These are phyloP conservation scores for Penicillium sp. DNA, from an alignment of 2,329 filamentous ascomycete genomes.

Conservation along the genomic window DNA sequence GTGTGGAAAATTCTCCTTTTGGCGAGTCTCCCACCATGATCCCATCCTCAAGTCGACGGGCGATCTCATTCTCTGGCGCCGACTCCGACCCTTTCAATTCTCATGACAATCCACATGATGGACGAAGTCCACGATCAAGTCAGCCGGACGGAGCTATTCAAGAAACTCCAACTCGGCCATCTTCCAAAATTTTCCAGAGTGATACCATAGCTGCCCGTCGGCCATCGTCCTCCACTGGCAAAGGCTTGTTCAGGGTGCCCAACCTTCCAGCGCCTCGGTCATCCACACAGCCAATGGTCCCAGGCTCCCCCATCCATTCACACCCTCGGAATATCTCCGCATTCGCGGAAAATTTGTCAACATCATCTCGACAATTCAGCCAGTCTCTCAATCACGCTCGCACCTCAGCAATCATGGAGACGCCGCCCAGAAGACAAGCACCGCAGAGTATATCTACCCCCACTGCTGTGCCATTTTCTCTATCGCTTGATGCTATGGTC, in stretches of 20 bases:
- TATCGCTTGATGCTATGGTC: slow-evolving; percentile 4
- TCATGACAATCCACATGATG: not conserved
- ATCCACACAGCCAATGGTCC: slow-evolving; percentile 22
- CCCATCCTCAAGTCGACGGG: slow-evolving; percentile 34
- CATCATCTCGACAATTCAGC: slow-evolving; percentile 9
- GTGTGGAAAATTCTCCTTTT: slow-evolving; percentile 29
- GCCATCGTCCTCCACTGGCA: slow-evolving; percentile 20
- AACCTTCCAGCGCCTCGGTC: slow-evolving; percentile 28
- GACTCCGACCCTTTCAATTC: slow-evolving; percentile 20
- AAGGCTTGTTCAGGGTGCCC: slow-evolving; percentile 29
- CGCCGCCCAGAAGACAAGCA: slow-evolving; percentile 26
- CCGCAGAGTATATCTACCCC: slow-evolving; percentile 7
- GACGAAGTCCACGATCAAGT: slow-evolving; percentile 4
- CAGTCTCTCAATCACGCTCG: slow-evolving; percentile 4
- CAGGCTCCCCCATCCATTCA: slow-evolving; percentile 32
- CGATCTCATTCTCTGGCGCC: slow-evolving; percentile 29
- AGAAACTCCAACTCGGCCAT: slow-evolving; percentile 44
- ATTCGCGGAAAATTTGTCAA: not conserved
- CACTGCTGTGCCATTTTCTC: slow-evolving; percentile 9
- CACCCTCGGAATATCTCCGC: slow-evolving; percentile 18
- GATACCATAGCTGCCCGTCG: slow-evolving; percentile 12
- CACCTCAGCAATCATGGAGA: slow-evolving; percentile 32
- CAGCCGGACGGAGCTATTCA: slow-evolving; percentile 28
- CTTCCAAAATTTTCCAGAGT: slow-evolving; percentile 26
- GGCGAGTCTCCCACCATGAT: slow-evolving; percentile 33